Percentiles rank a stretch among this genome's conserved stretches.
Evolutionary conservation across 176 grass and related monocot species (phyloP).

Genomic region (Lolium rigidum): DNA sequence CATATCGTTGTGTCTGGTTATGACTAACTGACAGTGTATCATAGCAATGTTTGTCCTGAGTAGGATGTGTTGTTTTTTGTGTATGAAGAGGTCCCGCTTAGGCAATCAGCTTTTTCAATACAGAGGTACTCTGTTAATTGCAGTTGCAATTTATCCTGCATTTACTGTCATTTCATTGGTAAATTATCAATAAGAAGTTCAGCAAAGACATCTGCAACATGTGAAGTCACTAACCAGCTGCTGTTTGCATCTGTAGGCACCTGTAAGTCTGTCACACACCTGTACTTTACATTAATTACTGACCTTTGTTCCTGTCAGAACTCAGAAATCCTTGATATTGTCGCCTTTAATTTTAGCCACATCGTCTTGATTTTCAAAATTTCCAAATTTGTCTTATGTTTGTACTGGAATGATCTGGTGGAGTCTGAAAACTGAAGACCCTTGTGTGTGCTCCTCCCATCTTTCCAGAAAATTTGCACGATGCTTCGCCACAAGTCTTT

Average conservation of each 20-base stretch:
- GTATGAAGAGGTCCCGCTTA: background rate
- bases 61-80: background rate
- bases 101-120: background rate
- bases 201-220: slow-evolving; percentile 5
- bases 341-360: background rate
- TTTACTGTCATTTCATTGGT: background rate
- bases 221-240: background rate
- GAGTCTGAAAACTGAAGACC: too few relatives aligned
- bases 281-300: background rate
- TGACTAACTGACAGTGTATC: background rate
- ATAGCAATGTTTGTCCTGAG: background rate
- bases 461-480: too few relatives aligned
- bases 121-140: background rate
- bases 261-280: background rate
- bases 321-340: background rate
- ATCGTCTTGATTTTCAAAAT: background rate
- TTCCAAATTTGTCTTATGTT: background rate
- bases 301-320: background rate
- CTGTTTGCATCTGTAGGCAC: background rate
- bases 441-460: too few relatives aligned
- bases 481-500: too few relatives aligned
- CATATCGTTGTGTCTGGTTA: background rate
- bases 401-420: background rate
- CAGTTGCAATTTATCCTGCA: background rate
- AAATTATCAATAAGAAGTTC: background rate